A percentile compares a stretch with the other conserved stretches of the same genome.
phyloP scores from a whole-genome alignment of 2,329 filamentous ascomycete genomes.

The Penicillium sp. region DNA sequence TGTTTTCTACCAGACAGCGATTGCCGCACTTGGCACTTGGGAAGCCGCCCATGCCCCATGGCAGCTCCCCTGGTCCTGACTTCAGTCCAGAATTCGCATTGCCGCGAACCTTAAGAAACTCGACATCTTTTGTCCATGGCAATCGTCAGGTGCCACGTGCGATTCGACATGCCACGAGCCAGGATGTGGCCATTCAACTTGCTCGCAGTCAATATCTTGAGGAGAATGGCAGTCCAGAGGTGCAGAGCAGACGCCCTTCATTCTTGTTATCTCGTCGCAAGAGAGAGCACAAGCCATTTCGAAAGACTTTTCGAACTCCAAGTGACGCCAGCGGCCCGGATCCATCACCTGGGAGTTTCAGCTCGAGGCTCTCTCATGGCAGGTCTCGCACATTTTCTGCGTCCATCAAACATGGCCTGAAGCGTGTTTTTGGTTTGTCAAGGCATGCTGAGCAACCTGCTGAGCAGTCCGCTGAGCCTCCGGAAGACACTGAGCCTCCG shows the following conservation, averaged over 20 bases:
- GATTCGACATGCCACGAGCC: conserved; percentile 29
- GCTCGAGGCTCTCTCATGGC: conserved; percentile 12
- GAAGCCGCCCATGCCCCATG: conserved; percentile 7
- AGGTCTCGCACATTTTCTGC: conserved; percentile 42
- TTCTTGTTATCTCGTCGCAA: conserved; percentile 23
- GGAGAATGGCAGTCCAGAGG: conserved; percentile 17
- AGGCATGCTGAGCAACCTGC: conserved; percentile 17
- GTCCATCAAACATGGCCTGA: conserved; percentile 44
- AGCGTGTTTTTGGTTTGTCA: conserved; percentile 41
- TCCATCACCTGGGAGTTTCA: conserved; percentile 8
- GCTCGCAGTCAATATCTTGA: conserved; percentile 42
- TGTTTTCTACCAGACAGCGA: conserved; percentile 44
- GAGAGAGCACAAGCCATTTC: conserved; percentile 37
- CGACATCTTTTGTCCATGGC: conserved; percentile 44
- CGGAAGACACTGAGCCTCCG: background rate
- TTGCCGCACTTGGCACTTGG: conserved; percentile 23
- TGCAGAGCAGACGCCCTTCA: conserved; percentile 26
- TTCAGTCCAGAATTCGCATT: conserved; percentile 19
- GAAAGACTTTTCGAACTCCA: conserved; percentile 36
- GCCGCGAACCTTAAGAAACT: conserved; percentile 37
- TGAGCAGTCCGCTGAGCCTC: conserved; percentile 3
- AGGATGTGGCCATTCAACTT: conserved; percentile 43
- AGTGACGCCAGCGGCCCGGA: conserved; percentile 23
- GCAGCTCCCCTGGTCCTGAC: conserved; percentile 14
- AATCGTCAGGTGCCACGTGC: conserved; percentile 17